Evolutionary conservation across 106 monocot genomes (phyloP).

Genomic region (Xerophyta viscosa): DNA sequence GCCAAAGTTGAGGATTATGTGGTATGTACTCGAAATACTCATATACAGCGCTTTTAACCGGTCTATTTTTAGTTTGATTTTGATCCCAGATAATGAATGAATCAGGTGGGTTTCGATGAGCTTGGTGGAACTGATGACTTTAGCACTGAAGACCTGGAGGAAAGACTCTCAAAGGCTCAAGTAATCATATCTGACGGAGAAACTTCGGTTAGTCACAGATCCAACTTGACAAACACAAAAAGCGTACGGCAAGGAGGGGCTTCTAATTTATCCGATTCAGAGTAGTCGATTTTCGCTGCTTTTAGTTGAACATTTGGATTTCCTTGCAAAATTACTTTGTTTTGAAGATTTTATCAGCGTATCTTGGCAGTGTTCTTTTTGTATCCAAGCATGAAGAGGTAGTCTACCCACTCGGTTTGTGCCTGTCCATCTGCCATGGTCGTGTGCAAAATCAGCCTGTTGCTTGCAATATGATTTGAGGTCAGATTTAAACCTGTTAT

Average conservation of each 20-base stretch:
- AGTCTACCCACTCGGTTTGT: no score
- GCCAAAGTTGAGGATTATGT: constrained; percentile 97
- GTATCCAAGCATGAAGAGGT: no score
- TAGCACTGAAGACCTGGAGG: constrained; percentile 86
- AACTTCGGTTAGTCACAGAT: constrained; percentile 31
- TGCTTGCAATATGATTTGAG: no score
- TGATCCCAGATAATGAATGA: background rate
- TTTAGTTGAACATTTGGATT: no score
- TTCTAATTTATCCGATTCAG: constrained; percentile 69
- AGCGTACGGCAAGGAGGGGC: constrained; percentile 64
- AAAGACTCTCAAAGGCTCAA: constrained; percentile 69
- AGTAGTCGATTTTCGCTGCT: no score
- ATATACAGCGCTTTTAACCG: background rate
- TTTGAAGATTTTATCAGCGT: no score
- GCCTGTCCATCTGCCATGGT: no score
- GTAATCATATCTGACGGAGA: constrained; percentile 72
- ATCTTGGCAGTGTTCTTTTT: no score
- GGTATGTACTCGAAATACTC: constrained; percentile 30
- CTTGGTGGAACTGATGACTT: constrained; percentile 92
- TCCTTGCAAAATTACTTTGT: no score
- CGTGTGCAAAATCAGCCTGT: no score
- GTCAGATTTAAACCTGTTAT: no score
- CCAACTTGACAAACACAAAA: constrained; percentile 26
- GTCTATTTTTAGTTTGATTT: background rate
- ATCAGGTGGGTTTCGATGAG: constrained; percentile 89